Evolutionary conservation across 1,284 basidiomycete species (phyloP).

Genomic region (Mycena citricolor): DNA sequence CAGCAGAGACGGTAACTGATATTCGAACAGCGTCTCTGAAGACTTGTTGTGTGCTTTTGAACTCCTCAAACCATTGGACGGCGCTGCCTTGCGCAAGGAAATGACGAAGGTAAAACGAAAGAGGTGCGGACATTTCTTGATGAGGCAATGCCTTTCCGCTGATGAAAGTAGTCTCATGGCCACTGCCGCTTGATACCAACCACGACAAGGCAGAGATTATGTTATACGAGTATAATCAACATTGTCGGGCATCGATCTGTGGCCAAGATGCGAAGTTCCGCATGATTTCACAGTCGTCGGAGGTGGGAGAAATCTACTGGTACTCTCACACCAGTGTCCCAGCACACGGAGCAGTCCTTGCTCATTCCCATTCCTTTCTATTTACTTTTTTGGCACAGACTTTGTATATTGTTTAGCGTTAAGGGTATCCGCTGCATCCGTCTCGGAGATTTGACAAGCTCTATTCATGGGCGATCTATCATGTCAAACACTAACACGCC

Average conservation of each 20-base stretch:
- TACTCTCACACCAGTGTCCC: slow-evolving; percentile 7
- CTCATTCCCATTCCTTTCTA: slow-evolving; percentile 9
- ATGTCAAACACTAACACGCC: slow-evolving; percentile 72
- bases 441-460: slow-evolving; percentile 6
- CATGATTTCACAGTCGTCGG: slow-evolving; percentile 5
- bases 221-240: slow-evolving; percentile 25
- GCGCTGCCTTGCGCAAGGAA: slow-evolving; percentile 94
- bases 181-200: slow-evolving; percentile 10
- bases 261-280: slow-evolving; percentile 5
- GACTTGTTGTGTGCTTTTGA: slow-evolving; percentile 98
- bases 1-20: slow-evolving; percentile 22
- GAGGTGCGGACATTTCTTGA: slow-evolving; percentile 63
- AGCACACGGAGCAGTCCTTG: slow-evolving; percentile 10
- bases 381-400: slow-evolving; percentile 13
- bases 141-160: no score
- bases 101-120: slow-evolving; percentile 99
- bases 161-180: slow-evolving; percentile 14
- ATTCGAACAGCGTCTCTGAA: slow-evolving; percentile 83
- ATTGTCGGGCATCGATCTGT: slow-evolving; percentile 6
- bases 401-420: slow-evolving; percentile 19
- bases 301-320: slow-evolving; percentile 6
- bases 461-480: slow-evolving; percentile 32
- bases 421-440: slow-evolving; percentile 21
- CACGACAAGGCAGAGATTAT: slow-evolving; percentile 19
- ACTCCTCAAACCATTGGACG: slow-evolving; percentile 93